These are phyloP conservation scores for Pythium chondricola DNA, from an alignment of 352 stramenopile genomes.

Conservation along the genomic window DNA sequence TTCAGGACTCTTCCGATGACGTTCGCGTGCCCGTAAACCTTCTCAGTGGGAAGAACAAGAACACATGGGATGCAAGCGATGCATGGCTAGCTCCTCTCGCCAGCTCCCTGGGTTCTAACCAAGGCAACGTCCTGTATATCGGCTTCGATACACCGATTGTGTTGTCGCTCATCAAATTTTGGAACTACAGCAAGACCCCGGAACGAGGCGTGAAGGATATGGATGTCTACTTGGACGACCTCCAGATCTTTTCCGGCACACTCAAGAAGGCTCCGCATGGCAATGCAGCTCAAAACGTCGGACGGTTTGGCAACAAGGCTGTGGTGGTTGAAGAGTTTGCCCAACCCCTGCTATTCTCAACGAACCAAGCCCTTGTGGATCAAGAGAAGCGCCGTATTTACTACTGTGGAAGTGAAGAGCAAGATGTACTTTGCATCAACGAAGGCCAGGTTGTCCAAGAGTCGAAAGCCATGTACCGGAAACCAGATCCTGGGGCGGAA, in stretches of 20 bases:
- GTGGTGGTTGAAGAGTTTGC: slow-evolving; percentile 59
- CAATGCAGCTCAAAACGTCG: slow-evolving; percentile 16
- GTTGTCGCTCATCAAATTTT: slow-evolving; percentile 83
- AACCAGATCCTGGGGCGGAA: slow-evolving; percentile 65
- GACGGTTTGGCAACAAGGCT: slow-evolving; percentile 31
- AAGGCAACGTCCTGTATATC: slow-evolving; percentile 70
- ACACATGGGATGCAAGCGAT: slow-evolving; percentile 67
- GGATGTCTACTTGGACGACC: slow-evolving; percentile 83
- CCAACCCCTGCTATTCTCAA: slow-evolving; percentile 79
- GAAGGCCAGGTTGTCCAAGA: slow-evolving; percentile 84
- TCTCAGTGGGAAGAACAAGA: slow-evolving; percentile 60
- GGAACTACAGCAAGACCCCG: slow-evolving; percentile 86
- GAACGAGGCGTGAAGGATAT: slow-evolving; percentile 78
- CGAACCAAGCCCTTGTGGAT: slow-evolving; percentile 57
- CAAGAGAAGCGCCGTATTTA: slow-evolving; percentile 51
- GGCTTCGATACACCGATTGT: slow-evolving; percentile 65
- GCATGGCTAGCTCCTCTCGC: slow-evolving; percentile 69
- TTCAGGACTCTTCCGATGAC: slow-evolving; percentile 30
- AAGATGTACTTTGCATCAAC: slow-evolving; percentile 88
- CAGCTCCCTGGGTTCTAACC: slow-evolving; percentile 42
- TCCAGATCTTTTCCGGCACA: slow-evolving; percentile 69
- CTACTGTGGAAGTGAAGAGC: slow-evolving; percentile 73
- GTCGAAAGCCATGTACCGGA: slow-evolving; percentile 73
- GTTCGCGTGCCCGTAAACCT: slow-evolving; percentile 53
- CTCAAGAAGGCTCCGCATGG: slow-evolving; percentile 39